Base-by-base conservation (phyloP, 2,329 filamentous ascomycete genomes). In the Tothia fuscella region DNA sequence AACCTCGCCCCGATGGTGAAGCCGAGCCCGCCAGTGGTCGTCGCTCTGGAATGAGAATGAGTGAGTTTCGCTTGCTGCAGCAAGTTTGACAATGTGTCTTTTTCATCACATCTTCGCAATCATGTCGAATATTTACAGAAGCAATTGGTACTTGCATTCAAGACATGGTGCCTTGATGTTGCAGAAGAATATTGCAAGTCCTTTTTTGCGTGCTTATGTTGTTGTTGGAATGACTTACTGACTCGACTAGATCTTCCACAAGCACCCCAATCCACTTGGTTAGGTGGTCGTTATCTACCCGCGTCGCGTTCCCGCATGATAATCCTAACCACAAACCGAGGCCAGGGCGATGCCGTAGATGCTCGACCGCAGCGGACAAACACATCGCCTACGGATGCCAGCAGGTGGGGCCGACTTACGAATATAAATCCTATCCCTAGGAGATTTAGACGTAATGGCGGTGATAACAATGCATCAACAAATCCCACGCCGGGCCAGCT, bases 1-100 rank as follows among this genome's bases (percentile, higher is more conserved):
- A 96, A 63, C 85, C 87, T 38, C 82, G 86, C 13, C 70, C 82
- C 3, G 75, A 78, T 47, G 68, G 63, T 16, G 37, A 34, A n/a
- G 25, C 20, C n/a, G 39, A 38, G n/a, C 17, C 10, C 16, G 14
- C 29, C 17, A 42, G 14, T 12, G 20, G 25, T 32, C 32, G 35
- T 31, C 36, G 20, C 13, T 21, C 35, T 30, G 34, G 41, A 28
- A 17, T n/a, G 6, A 17, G n/a, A n/a, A n/a, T n/a, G n/a, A n/a
- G n/a, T n/a, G n/a, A n/a, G n/a, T n/a, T n/a, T n/a, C n/a, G n/a
- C n/a, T n/a, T n/a, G n/a, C n/a, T n/a, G n/a, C n/a, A n/a, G n/a
- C n/a, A n/a, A n/a, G n/a, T n/a, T n/a, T n/a, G n/a, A n/a, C n/a
- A n/a, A n/a, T n/a, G n/a, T n/a, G n/a, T n/a, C n/a, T n/a, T n/a